Evolutionary conservation across 2,329 filamentous ascomycete genomes (phyloP), one percentile per base, ranked within the genome.

Genomic region (Penicillium sp.): DNA sequence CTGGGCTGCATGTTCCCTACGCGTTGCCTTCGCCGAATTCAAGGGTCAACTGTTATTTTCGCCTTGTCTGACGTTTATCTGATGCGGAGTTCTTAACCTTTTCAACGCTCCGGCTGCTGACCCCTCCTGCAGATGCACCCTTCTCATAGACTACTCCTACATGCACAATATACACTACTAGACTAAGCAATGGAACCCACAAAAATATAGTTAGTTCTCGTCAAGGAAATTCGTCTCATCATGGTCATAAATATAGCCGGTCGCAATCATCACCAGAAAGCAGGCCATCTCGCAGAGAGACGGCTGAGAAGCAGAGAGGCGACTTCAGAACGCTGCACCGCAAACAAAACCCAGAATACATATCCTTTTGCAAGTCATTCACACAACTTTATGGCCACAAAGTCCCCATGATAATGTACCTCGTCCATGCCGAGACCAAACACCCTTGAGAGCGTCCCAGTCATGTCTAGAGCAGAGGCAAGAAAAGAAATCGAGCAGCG

Each of bases 211-310:
- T 50, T 58, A 61, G 60, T 54, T 60, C 60, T 69, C 64, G 50
- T 67, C 23, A 60, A 75, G 69, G 66, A 74, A 67, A 75, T 75
- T 75, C 74, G 74, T 76, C 66, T 70, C 71, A 71, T 76, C 73
- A 73, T 75, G 69, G 74, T 75, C 73, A 66, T 65, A 71, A 70
- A 67, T 69, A 66, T 67, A 68, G 65, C 62, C 67, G 62, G 63
- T 56, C 56, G 49, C 49, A 66, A 67, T 57, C 70, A 67, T 64
- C 63, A 61, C 64, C 56, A 62, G 60, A 61, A 50, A 62, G 60
- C 51, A 68, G 67, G 62, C 63, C 66, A 63, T 67, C 58, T 50
- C 56, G 49, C 62, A 44, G 57, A 63, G 58, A 64, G 47, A 65
- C 58, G 48, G 57, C 53, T 56, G 51, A 50, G 64, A 67, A 46